phyloP scores from a whole-genome alignment of 306 rosid genomes.

The Medicago ruthenica region DNA sequence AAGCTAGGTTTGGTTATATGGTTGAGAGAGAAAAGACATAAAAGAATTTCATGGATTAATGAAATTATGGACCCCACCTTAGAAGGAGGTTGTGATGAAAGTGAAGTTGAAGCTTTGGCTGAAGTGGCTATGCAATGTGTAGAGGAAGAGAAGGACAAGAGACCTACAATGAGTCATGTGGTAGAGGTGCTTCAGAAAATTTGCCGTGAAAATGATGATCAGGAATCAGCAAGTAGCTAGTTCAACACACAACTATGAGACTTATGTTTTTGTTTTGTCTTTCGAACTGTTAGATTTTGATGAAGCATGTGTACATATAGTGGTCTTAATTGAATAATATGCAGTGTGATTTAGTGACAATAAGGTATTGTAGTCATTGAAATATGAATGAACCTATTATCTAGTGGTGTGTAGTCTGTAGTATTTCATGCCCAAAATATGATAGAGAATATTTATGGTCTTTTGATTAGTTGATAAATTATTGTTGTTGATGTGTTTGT shows the following conservation, averaged over 20 bases:
- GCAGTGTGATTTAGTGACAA: background rate
- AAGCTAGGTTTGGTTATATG: slow-evolving; percentile 43
- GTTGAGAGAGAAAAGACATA: slow-evolving; percentile 47
- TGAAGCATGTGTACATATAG: background rate
- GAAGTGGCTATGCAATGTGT: slow-evolving; percentile 58
- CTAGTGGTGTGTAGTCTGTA: no score
- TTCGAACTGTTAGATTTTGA: background rate
- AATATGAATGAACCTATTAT: background rate
- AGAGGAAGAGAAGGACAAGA: slow-evolving; percentile 55
- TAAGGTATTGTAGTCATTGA: background rate
- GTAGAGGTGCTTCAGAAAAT: slow-evolving; percentile 48
- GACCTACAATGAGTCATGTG: slow-evolving; percentile 66
- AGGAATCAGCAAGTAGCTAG: background rate
- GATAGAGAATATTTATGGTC: no score
- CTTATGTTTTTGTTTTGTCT: background rate
- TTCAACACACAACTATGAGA: background rate
- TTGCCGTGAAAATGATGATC: background rate
- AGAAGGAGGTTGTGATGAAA: slow-evolving; percentile 39
- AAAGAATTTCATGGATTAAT: slow-evolving; percentile 24
- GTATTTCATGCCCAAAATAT: no score
- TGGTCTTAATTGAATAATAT: background rate
- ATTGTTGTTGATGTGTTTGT: no score
- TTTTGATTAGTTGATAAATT: no score
- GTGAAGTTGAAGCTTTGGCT: slow-evolving; percentile 46
- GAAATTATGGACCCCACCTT: slow-evolving; percentile 51